Conservation (phyloP, 176 grass and related monocot genomes). For the Oryza punctata region DNA sequence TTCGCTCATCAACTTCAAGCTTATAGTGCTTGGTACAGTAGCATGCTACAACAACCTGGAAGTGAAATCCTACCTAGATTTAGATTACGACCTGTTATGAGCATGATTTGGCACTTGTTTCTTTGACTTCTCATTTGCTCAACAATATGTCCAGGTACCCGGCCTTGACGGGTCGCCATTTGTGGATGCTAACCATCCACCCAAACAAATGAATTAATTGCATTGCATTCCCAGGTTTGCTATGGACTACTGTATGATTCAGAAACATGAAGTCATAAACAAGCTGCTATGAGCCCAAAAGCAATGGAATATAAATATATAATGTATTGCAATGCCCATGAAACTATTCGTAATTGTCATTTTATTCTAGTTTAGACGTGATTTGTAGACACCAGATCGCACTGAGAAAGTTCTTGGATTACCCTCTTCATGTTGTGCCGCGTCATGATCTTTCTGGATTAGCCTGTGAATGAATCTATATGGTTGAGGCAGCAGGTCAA, state of each 20-base stretch:
- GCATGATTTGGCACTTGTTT: background rate
- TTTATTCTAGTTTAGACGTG: background rate
- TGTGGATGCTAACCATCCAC: background rate
- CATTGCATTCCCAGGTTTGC: background rate
- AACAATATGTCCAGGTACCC: background rate
- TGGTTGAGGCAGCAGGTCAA: background rate
- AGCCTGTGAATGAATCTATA: background rate
- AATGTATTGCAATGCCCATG: background rate
- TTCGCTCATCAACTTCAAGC: background rate
- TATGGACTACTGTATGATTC: constrained; percentile 25
- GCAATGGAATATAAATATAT: background rate
- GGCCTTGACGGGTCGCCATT: background rate
- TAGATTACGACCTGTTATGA: background rate
- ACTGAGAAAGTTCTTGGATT: background rate
- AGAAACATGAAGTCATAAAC: constrained; percentile 9
- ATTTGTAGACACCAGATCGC: constrained; percentile 22
- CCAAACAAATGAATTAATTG: constrained; percentile 3
- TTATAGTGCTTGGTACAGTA: background rate
- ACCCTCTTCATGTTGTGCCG: background rate
- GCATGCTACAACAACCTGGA: background rate
- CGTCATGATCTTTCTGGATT: constrained; percentile 9
- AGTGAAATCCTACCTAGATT: background rate
- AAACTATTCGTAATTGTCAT: constrained; percentile 6
- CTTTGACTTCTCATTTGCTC: background rate
- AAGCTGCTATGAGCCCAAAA: background rate